Evolutionary conservation across 352 stramenopile species (phyloP).

Genomic region (Globisporangium sylvaticum): DNA sequence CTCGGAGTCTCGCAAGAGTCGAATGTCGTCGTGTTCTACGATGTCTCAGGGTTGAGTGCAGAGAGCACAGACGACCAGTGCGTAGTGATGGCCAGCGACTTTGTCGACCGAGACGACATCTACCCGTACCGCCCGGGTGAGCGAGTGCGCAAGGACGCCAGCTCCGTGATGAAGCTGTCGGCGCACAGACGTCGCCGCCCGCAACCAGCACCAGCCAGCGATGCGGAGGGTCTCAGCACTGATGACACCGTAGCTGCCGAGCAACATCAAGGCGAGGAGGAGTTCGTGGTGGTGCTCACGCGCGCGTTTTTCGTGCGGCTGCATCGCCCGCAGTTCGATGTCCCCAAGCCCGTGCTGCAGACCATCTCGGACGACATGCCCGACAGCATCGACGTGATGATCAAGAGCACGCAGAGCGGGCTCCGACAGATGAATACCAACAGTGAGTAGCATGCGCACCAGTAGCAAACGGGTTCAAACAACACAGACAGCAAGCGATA

Average conservation of each 20-base stretch:
- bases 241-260: no score
- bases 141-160: slow-evolving; percentile 25
- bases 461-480: background rate
- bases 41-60: slow-evolving; percentile 5
- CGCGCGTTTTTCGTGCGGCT: slow-evolving; percentile 6
- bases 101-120: slow-evolving; percentile 12
- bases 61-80: background rate
- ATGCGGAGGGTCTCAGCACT: background rate
- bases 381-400: slow-evolving; percentile 6
- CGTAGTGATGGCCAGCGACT: slow-evolving; percentile 2
- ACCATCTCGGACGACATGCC: slow-evolving; percentile 3
- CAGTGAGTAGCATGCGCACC: no score
- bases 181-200: background rate
- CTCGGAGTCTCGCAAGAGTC: background rate
- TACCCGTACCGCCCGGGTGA: slow-evolving; percentile 10
- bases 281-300: slow-evolving; percentile 9
- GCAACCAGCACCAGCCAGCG: background rate
- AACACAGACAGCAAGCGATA: background rate
- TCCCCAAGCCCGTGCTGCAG: background rate
- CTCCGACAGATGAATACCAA: no score
- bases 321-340: background rate
- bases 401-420: slow-evolving; percentile 1
- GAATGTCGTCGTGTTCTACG: slow-evolving; percentile 11
- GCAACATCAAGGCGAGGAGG: background rate
- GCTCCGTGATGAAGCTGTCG: slow-evolving; percentile 5